Conservation (phyloP, 2,329 filamentous ascomycete species). For the Nemania serpens region DNA sequence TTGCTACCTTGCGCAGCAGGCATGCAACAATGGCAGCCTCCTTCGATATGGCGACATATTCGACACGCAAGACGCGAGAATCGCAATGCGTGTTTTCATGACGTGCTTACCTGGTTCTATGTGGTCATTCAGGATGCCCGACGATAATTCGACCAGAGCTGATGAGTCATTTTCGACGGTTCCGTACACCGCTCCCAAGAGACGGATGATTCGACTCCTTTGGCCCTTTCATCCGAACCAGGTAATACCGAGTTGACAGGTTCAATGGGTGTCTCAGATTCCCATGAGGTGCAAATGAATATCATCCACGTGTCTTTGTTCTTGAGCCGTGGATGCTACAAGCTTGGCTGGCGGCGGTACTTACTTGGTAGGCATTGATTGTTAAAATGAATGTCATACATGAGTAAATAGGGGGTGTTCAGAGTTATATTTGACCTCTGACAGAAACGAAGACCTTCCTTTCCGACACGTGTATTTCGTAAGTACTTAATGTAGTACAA, state of each 20-base stretch:
- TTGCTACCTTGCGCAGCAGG: too few relatives aligned
- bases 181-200: constrained; percentile 16
- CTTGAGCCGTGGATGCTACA: too few relatives aligned
- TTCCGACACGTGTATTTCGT: too few relatives aligned
- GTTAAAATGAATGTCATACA: not conserved
- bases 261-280: too few relatives aligned
- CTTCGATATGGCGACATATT: constrained; percentile 23
- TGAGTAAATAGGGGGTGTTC: not conserved
- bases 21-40: not conserved
- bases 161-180: not conserved
- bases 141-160: constrained; percentile 16
- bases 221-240: not conserved
- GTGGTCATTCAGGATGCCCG: constrained; percentile 20
- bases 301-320: not conserved
- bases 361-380: too few relatives aligned
- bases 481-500: too few relatives aligned
- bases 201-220: constrained; percentile 1
- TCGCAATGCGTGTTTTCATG: constrained; percentile 21
- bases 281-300: not conserved
- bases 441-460: too few relatives aligned
- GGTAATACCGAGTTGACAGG: too few relatives aligned
- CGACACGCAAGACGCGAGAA: constrained; percentile 15
- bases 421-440: too few relatives aligned
- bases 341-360: too few relatives aligned
- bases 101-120: constrained; percentile 27